phyloP scores from a whole-genome alignment of 2,329 filamentous ascomycete species.

The Colletotrichum neosansevieriae region DNA sequence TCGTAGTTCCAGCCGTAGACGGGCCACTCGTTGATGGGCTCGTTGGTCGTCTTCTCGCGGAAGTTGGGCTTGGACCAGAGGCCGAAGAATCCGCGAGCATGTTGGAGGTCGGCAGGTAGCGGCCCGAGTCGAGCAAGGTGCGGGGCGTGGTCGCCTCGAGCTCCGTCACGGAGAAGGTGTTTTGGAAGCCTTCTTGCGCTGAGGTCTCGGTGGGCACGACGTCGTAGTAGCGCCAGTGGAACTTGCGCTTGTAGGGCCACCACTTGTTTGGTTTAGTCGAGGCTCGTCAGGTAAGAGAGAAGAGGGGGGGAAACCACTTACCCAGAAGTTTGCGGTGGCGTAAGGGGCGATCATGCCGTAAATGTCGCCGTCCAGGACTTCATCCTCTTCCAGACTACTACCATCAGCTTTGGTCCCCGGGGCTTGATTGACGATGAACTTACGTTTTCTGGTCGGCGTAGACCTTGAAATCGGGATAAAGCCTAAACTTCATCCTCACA shows the following conservation, averaged over 20 bases:
- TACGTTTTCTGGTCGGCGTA: conserved; percentile 63
- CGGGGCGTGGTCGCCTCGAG: conserved; percentile 56
- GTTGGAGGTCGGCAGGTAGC: conserved; percentile 60
- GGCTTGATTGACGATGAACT: conserved; percentile 41
- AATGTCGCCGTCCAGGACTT: conserved; percentile 62
- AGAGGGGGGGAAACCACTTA: conserved; percentile 41
- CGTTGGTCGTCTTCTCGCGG: conserved; percentile 61
- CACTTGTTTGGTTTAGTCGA: conserved; percentile 46
- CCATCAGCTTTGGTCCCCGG: conserved; percentile 18
- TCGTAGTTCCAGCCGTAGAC: conserved; percentile 67
- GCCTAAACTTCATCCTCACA: conserved; percentile 60
- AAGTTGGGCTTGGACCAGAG: conserved; percentile 65
- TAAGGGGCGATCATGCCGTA: conserved; percentile 63
- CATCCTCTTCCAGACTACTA: conserved; percentile 57
- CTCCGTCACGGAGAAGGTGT: conserved; percentile 62
- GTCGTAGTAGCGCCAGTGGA: conserved; percentile 66
- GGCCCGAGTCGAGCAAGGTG: conserved; percentile 59
- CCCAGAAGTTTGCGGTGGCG: conserved; percentile 64
- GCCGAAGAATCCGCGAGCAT: conserved; percentile 62
- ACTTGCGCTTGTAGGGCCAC: conserved; percentile 64
- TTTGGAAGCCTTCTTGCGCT: conserved; percentile 62
- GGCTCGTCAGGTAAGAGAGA: no score
- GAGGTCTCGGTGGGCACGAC: conserved; percentile 54
- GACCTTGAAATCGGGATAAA: conserved; percentile 64
- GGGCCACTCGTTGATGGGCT: conserved; percentile 58